Evolutionary conservation across 352 stramenopile species (phyloP).

Genomic region (Pythium rishiriense): DNA sequence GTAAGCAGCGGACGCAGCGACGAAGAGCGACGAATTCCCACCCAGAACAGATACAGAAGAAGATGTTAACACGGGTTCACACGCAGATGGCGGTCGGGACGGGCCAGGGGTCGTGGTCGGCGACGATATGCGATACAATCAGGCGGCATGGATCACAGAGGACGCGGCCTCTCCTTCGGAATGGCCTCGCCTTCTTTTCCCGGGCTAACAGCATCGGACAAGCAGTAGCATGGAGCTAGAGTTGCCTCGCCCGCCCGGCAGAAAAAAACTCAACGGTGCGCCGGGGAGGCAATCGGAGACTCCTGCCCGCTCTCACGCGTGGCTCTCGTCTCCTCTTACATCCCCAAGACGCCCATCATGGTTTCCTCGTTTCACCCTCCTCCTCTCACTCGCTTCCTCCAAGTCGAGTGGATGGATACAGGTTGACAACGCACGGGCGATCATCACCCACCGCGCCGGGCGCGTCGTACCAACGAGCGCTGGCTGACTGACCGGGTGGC

Average conservation of each 20-base stretch:
- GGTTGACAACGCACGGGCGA: too few relatives aligned
- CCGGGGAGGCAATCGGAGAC: conserved; percentile 6
- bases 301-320: conserved; percentile 15
- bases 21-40: conserved; percentile 17
- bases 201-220: too few relatives aligned
- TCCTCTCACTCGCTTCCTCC: conserved; percentile 20
- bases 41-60: conserved; percentile 83
- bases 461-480: neutral
- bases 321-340: conserved; percentile 14
- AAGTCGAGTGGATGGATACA: conserved; percentile 11
- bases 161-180: too few relatives aligned
- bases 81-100: conserved; percentile 14
- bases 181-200: neutral
- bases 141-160: neutral
- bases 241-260: too few relatives aligned
- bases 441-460: neutral
- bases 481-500: neutral
- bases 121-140: conserved; percentile 1
- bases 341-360: neutral
- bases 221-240: neutral
- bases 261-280: neutral
- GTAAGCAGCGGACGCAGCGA: conserved; percentile 1
- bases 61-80: conserved; percentile 66
- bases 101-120: conserved; percentile 16
- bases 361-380: neutral